These are phyloP conservation scores for Tetrastigma voinierianum DNA, from an alignment of 164 flowering plant genomes.

Conservation along the genomic window DNA sequence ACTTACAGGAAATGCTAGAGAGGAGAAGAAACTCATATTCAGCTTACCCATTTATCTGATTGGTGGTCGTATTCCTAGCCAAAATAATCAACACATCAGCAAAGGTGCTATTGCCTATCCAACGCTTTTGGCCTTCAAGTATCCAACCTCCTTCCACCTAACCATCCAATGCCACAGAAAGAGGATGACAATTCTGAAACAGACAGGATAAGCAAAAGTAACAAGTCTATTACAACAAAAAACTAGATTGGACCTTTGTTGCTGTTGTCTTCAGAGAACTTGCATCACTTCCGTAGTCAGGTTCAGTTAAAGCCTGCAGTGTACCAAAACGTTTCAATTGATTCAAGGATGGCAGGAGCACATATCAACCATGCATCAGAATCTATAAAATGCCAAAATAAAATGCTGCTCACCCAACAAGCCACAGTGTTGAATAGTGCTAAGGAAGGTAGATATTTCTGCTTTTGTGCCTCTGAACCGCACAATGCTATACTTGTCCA, in stretches of 20 bases:
- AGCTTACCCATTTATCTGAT: constrained; percentile 87
- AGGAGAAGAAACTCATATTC: not conserved
- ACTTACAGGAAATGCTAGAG: too few species aligned
- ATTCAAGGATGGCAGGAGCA: too few species aligned
- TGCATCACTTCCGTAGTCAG: constrained; percentile 96
- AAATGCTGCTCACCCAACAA: constrained; percentile 81
- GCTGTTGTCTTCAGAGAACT: constrained; percentile 90
- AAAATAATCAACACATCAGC: constrained; percentile 87
- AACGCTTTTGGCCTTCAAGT: constrained; percentile 94
- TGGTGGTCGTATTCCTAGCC: constrained; percentile 80
- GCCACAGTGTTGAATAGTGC: constrained; percentile 62
- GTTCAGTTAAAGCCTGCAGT: constrained; percentile 82
- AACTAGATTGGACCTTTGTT: constrained; percentile 56
- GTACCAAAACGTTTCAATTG: not conserved
- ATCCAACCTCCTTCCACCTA: constrained; percentile 94
- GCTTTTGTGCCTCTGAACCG: constrained; percentile 88
- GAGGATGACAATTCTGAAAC: not conserved
- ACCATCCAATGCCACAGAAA: constrained; percentile 5
- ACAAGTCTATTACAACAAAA: not conserved
- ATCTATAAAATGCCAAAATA: not conserved
- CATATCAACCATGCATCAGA: not conserved
- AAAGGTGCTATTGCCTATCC: constrained; percentile 99
- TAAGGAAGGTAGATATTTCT: constrained; percentile 83
- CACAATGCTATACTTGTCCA: constrained; percentile 61
- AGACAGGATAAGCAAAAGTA: not conserved